Base-by-base conservation (phyloP, 164 flowering plant genomes). In the Cinnamomum micranthum region DNA sequence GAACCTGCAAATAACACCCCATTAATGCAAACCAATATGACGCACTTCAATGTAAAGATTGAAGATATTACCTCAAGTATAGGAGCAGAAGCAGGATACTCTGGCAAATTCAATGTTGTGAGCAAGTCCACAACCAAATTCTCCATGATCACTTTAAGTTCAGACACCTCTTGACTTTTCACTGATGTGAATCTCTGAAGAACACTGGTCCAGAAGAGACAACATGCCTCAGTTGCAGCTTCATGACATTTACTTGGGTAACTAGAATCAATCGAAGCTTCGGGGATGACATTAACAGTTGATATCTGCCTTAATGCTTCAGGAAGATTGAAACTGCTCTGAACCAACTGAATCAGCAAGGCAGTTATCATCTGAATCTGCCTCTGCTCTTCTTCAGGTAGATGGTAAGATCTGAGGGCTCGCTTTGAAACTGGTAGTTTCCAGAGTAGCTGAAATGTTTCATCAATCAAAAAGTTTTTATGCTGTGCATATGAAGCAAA, bases 351-450 rank as follows among this genome's bases (percentile, higher is more conserved):
- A 84, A 96, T 89, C 77, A 96, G 82, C 83, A 96, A 84, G 51
- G 97, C 99, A 69, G 97, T 87, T 51, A 94, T 78, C 92, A 96
- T 91, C 80, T 96, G 99, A 76, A 96, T 94, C 83, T 94, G 99
- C 77, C 81, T 87, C 79, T 96, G 97, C 27, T 96, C 99, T 82
- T 92, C 98, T 82, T 93, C 99, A 69, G 97, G 93, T 52, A 96
- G 84, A 80, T 87, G 95, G 84, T 94, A 94, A 25, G 91, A 74
- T 80, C 99, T 88, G 24, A 87, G 68, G 58, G 89, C 93, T 71
- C 94, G 88, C 81, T 92, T 94, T 50, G 98, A 87, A 77, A 78
- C 82, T 68, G 99, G 95, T 62, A 92, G 78, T 81, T 96, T 96
- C 87, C 89, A 88, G 23, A 96, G 93, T 41, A 92, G 81, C 76